Evolutionary conservation across 129 eudicot species (phyloP), one percentile per base, ranked within the genome.

Genomic region (Helianthus tuberosus): DNA sequence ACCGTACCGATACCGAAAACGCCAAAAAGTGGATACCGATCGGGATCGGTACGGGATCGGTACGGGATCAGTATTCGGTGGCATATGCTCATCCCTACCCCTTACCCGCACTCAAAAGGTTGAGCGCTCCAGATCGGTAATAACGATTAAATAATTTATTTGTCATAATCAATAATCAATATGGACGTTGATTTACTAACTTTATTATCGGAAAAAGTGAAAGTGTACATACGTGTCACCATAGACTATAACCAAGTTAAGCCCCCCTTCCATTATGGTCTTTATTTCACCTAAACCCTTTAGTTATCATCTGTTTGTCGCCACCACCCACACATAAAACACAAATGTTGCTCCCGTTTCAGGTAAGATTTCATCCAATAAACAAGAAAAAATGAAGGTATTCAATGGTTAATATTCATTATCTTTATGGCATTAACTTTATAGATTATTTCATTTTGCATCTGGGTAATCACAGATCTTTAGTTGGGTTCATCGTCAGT

Each of bases 401-500:
- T 46, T 44, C 67, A 74, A 63, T 50, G 50, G 38, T 61, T 73
- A 48, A 0, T 29, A 29, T 29, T 29, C 29, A 11, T 54, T 66
- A 55, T 3, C 27, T 55, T 29, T 23, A 8, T 6, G 48, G 35
- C 2, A 29, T 57, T 44, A 48, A 39, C 2, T 17, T 14, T 14
- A 61, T 11, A 43, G 44, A 44, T 27, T 14, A 15, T 8, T 75
- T 49, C 29, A 23, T 39, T 11, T 61, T 46, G 35, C 46, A 32
- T 64, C 47, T 7, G 29, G 15, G 66, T 11, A 64, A 35, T 65
- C 5, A 54, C 78, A 89, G 96, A 86, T 89, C 77, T 86, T 89
- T 76, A 77, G 74, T 47, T 89, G 96, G 96, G 86, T 89, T 68
- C 87, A 84, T 62, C 84, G 89, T 44, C 76, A 62, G 38, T 86